Conservation (phyloP, 164 flowering plant genomes). For the Echeveria elegans region DNA sequence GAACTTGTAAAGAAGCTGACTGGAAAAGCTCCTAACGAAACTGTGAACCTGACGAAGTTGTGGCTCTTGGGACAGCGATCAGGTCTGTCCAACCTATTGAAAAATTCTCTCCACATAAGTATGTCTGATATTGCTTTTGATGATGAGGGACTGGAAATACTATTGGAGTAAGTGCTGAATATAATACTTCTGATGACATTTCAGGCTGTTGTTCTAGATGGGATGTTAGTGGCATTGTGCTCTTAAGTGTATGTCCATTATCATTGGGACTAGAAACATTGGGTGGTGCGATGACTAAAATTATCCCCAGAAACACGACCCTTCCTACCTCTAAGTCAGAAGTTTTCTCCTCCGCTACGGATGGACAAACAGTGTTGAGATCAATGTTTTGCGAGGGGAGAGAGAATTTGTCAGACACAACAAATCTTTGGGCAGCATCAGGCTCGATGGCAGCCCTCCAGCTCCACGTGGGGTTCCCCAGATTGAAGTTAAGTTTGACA, state of each 20-base stretch:
- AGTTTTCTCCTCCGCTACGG: constrained; percentile 34
- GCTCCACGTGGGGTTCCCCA: constrained; percentile 30
- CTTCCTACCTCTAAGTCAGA: constrained; percentile 32
- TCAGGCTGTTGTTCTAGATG: constrained; percentile 29
- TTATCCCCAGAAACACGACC: constrained; percentile 29
- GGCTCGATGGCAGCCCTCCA: constrained; percentile 31
- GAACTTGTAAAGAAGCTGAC: constrained; percentile 30
- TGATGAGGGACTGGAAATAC: too few relatives aligned
- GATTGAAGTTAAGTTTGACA: constrained; percentile 25
- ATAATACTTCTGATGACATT: background rate
- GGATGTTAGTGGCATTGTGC: constrained; percentile 34
- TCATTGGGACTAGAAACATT: constrained; percentile 27
- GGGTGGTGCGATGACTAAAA: constrained; percentile 32
- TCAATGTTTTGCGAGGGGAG: constrained; percentile 34
- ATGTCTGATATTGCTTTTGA: background rate
- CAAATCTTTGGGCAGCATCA: constrained; percentile 32
- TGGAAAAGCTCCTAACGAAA: constrained; percentile 35
- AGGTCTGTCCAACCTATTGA: constrained; percentile 16
- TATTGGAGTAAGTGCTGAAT: too few relatives aligned
- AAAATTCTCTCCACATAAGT: too few relatives aligned
- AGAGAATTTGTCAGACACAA: constrained; percentile 32
- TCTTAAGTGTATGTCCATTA: constrained; percentile 26
- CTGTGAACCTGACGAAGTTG: constrained; percentile 46
- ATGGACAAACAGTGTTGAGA: constrained; percentile 35
- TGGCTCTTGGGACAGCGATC: constrained; percentile 25